Conservation (phyloP, 129 eudicot genomes). For the Mikania micrantha region DNA sequence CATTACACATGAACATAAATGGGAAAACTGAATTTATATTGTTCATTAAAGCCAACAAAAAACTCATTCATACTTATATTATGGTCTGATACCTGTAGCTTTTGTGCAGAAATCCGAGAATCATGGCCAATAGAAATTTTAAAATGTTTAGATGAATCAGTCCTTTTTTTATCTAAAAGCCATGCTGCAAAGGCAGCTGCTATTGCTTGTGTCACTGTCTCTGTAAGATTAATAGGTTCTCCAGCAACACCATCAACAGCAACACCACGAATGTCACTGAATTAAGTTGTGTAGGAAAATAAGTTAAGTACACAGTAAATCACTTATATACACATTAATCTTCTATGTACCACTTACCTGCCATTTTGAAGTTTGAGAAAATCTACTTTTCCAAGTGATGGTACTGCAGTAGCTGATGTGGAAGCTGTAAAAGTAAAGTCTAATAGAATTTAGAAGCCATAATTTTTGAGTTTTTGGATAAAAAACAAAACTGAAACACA, state of each 20-base stretch:
- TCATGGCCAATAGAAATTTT: slow-evolving; percentile 84
- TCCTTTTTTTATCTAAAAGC: slow-evolving; percentile 68
- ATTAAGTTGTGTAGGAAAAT: slow-evolving; percentile 4
- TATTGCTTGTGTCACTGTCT: slow-evolving; percentile 93
- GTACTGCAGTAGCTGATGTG: slow-evolving; percentile 50
- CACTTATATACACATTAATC: neutral
- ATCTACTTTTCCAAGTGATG: slow-evolving; percentile 57
- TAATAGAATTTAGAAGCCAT: slow-evolving; percentile 21
- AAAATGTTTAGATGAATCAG: slow-evolving; percentile 46
- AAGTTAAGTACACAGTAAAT: neutral
- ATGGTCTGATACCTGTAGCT: slow-evolving; percentile 53
- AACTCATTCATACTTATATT: neutral
- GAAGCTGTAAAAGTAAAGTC: slow-evolving; percentile 62
- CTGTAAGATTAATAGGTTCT: slow-evolving; percentile 84
- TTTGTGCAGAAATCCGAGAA: slow-evolving; percentile 87
- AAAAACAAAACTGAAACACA: neutral
- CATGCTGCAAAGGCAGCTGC: slow-evolving; percentile 91
- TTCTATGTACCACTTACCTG: slow-evolving; percentile 38
- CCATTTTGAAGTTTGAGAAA: slow-evolving; percentile 99
- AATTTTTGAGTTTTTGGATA: neutral
- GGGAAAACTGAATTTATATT: neutral
- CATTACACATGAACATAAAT: neutral
- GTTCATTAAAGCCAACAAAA: slow-evolving; percentile 4
- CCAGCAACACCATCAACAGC: slow-evolving; percentile 95
- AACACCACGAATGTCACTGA: slow-evolving; percentile 98